A percentile compares a stretch with the other conserved stretches of the same genome.
These are phyloP conservation scores for Cyclotella kingstonii DNA, from an alignment of 108 stramenopile species.

Conservation along the genomic window DNA sequence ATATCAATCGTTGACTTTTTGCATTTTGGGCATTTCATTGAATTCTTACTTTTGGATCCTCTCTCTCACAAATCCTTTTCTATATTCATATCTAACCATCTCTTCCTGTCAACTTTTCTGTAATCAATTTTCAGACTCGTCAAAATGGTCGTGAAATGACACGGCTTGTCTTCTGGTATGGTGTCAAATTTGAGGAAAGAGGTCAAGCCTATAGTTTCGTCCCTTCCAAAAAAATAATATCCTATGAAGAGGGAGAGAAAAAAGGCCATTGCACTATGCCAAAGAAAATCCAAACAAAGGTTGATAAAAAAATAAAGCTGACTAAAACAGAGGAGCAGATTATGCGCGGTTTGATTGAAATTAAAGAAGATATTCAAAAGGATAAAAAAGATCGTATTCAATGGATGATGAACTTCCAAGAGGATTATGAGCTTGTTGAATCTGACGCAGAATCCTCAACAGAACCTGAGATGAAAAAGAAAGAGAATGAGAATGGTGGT, in stretches of 20 bases:
- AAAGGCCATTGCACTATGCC: conserved; percentile 36
- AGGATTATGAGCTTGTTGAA: conserved; percentile 37
- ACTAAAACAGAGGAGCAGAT: conserved; percentile 52
- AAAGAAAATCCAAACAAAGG: conserved; percentile 38
- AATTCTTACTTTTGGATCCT: conserved; percentile 1
- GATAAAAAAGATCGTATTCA: conserved; percentile 31
- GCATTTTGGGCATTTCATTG: not conserved
- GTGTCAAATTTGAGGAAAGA: conserved; percentile 39
- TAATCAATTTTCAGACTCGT: conserved; percentile 32
- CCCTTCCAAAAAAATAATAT: conserved; percentile 40
- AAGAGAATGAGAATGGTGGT: not conserved
- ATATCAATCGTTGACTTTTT: not conserved
- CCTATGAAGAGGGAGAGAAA: conserved; percentile 41
- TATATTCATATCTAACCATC: not conserved
- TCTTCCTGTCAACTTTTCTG: not conserved
- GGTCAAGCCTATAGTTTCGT: conserved; percentile 45
- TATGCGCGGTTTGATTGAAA: conserved; percentile 29
- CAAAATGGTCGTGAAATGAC: conserved; percentile 45
- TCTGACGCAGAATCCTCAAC: conserved; percentile 6
- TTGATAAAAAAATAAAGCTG: conserved; percentile 36
- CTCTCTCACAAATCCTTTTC: not conserved
- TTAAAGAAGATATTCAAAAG: conserved; percentile 25
- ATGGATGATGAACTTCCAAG: conserved; percentile 47
- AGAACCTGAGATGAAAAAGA: not conserved
- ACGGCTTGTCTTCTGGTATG: conserved; percentile 56